phyloP scores from a whole-genome alignment of 75 land plant species.

The Isoetes taiwanensis region DNA sequence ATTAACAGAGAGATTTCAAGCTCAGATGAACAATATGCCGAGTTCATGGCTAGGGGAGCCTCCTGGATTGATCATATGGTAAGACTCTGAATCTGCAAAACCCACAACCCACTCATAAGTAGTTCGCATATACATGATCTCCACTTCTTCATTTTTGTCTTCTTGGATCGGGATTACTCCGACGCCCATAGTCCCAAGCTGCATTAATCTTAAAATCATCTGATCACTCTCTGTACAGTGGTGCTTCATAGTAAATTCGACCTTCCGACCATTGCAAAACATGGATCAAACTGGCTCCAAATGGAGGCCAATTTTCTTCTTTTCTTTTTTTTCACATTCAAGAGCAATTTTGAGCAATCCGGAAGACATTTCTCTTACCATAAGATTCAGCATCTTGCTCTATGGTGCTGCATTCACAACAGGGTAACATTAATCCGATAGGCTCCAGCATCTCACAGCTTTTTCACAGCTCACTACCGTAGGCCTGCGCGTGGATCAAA shows the following conservation, averaged over 20 bases:
- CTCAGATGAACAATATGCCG: slow-evolving; percentile 38
- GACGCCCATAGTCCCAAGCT: slow-evolving; percentile 42
- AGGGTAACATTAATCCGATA: slow-evolving; percentile 12
- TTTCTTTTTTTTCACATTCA: slow-evolving; percentile 24
- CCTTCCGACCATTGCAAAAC: slow-evolving; percentile 56
- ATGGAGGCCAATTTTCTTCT: slow-evolving; percentile 19
- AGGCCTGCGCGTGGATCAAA: slow-evolving; percentile 10
- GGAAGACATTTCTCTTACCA: slow-evolving; percentile 41
- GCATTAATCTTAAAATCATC: slow-evolving; percentile 23
- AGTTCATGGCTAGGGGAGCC: slow-evolving; percentile 49
- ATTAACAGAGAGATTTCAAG: not conserved
- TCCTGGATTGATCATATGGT: slow-evolving; percentile 53
- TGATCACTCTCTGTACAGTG: slow-evolving; percentile 12
- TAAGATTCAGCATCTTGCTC: too few relatives aligned
- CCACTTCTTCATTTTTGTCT: slow-evolving; percentile 16
- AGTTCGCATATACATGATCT: slow-evolving; percentile 46
- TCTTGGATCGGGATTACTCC: slow-evolving; percentile 41
- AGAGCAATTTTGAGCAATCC: slow-evolving; percentile 43
- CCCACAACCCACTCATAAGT: slow-evolving; percentile 58
- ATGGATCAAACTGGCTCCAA: slow-evolving; percentile 41
- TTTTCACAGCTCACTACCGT: slow-evolving; percentile 13
- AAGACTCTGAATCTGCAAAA: slow-evolving; percentile 54
- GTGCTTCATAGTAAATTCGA: slow-evolving; percentile 33
- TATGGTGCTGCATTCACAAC: slow-evolving; percentile 10
- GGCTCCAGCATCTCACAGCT: slow-evolving; percentile 11